A percentile compares a stretch with the other conserved stretches of the same genome.
Evolutionary conservation across 345 rosid species (phyloP).

Genomic region (Pseudoturritis turrita): DNA sequence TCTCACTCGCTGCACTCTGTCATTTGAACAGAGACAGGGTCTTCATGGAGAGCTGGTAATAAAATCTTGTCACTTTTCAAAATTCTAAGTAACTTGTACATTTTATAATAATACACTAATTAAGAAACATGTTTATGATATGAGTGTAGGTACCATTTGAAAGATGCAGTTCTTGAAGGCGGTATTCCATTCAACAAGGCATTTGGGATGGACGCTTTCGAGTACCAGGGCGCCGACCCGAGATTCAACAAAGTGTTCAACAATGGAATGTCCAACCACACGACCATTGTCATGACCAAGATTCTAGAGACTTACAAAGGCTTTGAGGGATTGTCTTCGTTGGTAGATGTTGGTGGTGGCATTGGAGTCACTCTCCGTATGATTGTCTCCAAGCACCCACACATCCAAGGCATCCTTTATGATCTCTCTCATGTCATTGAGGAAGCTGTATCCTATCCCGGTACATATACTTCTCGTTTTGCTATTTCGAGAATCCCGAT

Average conservation of each 20-base stretch:
- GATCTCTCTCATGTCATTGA: constrained; percentile 67
- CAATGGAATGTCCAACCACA: constrained; percentile 60
- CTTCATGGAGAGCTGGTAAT: constrained; percentile 91
- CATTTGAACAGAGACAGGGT: constrained; percentile 77
- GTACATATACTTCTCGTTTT: background rate
- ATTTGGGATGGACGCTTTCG: constrained; percentile 62
- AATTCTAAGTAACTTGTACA: background rate
- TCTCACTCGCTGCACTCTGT: constrained; percentile 52
- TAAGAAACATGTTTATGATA: background rate
- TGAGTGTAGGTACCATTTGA: constrained; percentile 54
- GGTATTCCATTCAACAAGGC: constrained; percentile 73
- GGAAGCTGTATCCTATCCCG: constrained; percentile 14
- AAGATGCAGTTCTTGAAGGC: constrained; percentile 73
- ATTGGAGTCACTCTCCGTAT: constrained; percentile 59
- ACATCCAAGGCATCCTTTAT: constrained; percentile 65
- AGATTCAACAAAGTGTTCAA: constrained; percentile 73
- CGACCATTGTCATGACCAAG: constrained; percentile 63
- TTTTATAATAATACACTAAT: background rate
- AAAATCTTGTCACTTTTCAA: background rate
- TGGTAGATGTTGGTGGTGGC: constrained; percentile 89
- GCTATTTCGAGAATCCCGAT: background rate
- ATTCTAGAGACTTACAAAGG: constrained; percentile 64
- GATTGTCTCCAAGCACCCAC: constrained; percentile 59
- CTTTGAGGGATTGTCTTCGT: constrained; percentile 47
- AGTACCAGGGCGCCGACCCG: constrained; percentile 61